phyloP scores from a whole-genome alignment of 192 early-diverging fungal genomes.

The Diversispora epigaea region DNA sequence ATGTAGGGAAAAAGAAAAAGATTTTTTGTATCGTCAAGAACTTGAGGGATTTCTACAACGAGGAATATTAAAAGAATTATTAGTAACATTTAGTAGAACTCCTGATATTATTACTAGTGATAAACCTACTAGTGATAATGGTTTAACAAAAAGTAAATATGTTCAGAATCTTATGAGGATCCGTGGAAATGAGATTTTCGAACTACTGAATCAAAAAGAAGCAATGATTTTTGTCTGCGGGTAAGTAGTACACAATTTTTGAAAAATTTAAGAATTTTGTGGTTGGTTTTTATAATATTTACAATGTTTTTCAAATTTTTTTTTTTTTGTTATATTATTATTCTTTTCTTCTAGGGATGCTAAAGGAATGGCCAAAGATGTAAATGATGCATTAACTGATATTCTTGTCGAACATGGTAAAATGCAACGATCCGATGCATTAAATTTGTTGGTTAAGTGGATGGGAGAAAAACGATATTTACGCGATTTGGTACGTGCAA shows the following conservation, averaged over 20 bases:
- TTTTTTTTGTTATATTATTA: neutral
- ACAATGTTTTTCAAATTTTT: neutral
- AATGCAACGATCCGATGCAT: constrained; percentile 50
- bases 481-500: constrained; percentile 52
- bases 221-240: constrained; percentile 79
- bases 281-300: constrained; percentile 7
- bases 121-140: constrained; percentile 41
- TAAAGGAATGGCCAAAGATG: constrained; percentile 85
- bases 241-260: constrained; percentile 37
- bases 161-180: constrained; percentile 79
- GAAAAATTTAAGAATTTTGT: constrained; percentile 28
- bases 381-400: constrained; percentile 73
- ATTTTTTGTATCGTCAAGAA: constrained; percentile 71
- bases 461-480: constrained; percentile 64
- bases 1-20: constrained; percentile 64
- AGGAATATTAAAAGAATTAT: constrained; percentile 58
- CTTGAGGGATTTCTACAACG: constrained; percentile 49
- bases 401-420: constrained; percentile 56
- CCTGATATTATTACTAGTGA: constrained; percentile 39
- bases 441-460: constrained; percentile 62
- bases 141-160: constrained; percentile 51
- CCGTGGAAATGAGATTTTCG: constrained; percentile 55
- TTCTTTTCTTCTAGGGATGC: constrained; percentile 61
- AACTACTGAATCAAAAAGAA: constrained; percentile 56
- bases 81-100: constrained; percentile 68